phyloP scores from a whole-genome alignment of 2,329 filamentous ascomycete genomes.

The Ophiostoma pallidulum region DNA sequence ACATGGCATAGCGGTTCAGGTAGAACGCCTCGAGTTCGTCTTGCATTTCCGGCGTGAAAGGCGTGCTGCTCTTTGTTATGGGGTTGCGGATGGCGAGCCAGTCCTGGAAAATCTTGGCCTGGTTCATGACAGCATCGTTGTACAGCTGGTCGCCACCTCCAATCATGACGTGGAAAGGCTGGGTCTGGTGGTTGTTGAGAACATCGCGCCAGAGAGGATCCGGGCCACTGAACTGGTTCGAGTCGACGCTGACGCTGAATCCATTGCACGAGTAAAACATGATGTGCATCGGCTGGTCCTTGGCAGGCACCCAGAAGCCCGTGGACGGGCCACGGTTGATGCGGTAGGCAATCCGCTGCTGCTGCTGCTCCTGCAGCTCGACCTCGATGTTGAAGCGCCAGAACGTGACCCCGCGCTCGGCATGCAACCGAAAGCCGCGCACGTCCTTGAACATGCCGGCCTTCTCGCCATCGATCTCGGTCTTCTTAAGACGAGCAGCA shows the following conservation, averaged over 20 bases:
- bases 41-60: constrained; percentile 75
- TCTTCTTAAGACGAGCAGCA: constrained; percentile 42
- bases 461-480: constrained; percentile 65
- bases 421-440: constrained; percentile 69
- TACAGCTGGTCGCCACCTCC: constrained; percentile 96
- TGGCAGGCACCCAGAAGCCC: constrained; percentile 89
- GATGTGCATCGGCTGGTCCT: constrained; percentile 85
- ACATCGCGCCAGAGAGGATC: constrained; percentile 97
- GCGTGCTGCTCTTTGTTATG: constrained; percentile 65
- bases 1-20: constrained; percentile 77
- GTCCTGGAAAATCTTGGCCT: constrained; percentile 67
- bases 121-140: constrained; percentile 72
- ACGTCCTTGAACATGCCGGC: constrained; percentile 75
- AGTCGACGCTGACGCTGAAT: constrained; percentile 71
- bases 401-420: constrained; percentile 82
- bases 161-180: constrained; percentile 96
- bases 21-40: constrained; percentile 84
- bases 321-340: constrained; percentile 86
- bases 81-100: constrained; percentile 80
- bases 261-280: constrained; percentile 99
- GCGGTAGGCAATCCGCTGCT: constrained; percentile 86
- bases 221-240: constrained; percentile 76
- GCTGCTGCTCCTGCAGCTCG: constrained; percentile 67
- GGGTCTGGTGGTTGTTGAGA: constrained; percentile 79
- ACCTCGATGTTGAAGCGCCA: constrained; percentile 96